Conservation (phyloP, 1,284 basidiomycete genomes). For the Laetiporus sulphureus region DNA sequence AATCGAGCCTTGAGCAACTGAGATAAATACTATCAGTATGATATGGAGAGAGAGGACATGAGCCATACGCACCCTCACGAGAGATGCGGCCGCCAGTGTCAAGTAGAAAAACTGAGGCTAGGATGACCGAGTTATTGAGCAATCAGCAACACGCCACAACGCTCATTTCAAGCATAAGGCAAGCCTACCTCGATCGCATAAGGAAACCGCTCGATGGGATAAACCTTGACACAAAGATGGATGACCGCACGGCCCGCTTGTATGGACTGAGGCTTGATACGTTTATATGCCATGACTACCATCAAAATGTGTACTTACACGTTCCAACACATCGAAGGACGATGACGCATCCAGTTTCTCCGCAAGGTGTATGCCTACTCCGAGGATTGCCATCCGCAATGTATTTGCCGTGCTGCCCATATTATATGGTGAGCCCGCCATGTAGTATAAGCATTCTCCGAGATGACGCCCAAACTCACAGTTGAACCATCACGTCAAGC, state of each 20-base stretch:
- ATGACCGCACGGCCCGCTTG: slow-evolving; percentile 43
- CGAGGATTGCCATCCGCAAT: slow-evolving; percentile 47
- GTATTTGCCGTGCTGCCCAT: too few relatives aligned
- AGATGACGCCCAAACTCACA: too few relatives aligned
- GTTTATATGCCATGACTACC: too few relatives aligned
- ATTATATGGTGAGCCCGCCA: too few relatives aligned
- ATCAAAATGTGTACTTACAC: too few relatives aligned
- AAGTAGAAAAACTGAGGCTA: slow-evolving; percentile 41
- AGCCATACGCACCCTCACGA: slow-evolving; percentile 41
- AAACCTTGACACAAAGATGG: slow-evolving; percentile 40
- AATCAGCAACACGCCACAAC: slow-evolving; percentile 17
- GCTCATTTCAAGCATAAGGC: slow-evolving; percentile 15
- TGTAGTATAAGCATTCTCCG: too few relatives aligned
- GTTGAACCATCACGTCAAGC: too few relatives aligned
- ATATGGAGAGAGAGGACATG: slow-evolving; percentile 1
- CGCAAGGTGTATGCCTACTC: too few relatives aligned
- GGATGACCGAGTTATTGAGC: slow-evolving; percentile 10
- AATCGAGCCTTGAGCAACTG: slow-evolving; percentile 41
- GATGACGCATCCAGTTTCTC: too few relatives aligned
- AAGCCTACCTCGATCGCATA: slow-evolving; percentile 40
- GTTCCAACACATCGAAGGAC: too few relatives aligned
- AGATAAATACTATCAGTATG: slow-evolving; percentile 8
- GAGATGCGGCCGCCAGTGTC: slow-evolving; percentile 54
- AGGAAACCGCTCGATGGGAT: slow-evolving; percentile 40
- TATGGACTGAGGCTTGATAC: slow-evolving; percentile 34